Percentiles rank a stretch among this genome's conserved stretches.
Evolutionary conservation across 768 basidiomycete genomes (phyloP).

Genomic region (Kwoniella europaea): DNA sequence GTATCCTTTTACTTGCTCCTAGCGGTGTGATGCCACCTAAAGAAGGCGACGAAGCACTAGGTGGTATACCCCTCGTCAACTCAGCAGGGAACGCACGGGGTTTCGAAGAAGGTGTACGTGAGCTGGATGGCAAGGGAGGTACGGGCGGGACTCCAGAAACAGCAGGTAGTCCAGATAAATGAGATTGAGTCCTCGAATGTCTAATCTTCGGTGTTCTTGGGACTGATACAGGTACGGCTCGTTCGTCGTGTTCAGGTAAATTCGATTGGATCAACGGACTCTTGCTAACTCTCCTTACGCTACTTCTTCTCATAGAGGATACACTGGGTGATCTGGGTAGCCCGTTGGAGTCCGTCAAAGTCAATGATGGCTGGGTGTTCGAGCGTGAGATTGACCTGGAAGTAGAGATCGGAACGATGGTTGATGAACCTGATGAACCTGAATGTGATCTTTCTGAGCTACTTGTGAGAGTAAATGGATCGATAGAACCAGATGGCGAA

Average conservation of each 20-base stretch:
- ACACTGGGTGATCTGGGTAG: conserved; percentile 9
- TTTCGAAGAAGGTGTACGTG: conserved; percentile 33
- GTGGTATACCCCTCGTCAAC: conserved; percentile 46
- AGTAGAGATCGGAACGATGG: conserved; percentile 21
- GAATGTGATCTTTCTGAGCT: conserved; percentile 27
- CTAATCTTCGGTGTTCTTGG: conserved; percentile 29
- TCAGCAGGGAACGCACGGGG: conserved; percentile 43
- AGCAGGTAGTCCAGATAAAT: conserved; percentile 14
- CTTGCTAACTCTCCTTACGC: conserved; percentile 23
- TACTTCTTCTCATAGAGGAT: not conserved
- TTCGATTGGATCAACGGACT: conserved; percentile 28
- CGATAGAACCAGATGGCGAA: conserved; percentile 6
- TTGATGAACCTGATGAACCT: conserved; percentile 32
- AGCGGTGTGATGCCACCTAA: conserved; percentile 32
- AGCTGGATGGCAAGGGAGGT: conserved; percentile 12
- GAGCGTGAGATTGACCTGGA: conserved; percentile 25
- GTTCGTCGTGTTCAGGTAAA: conserved; percentile 13
- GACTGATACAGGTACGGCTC: not conserved
- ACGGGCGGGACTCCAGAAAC: not conserved
- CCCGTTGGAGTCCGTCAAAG: conserved; percentile 17
- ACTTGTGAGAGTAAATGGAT: conserved; percentile 22
- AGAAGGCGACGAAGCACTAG: conserved; percentile 37
- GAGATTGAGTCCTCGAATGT: conserved; percentile 36
- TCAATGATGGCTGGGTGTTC: conserved; percentile 26
- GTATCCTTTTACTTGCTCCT: conserved; percentile 28